Evolutionary conservation across 1,284 basidiomycete species (phyloP).

Genomic region (Cryptococcus wingfieldii): DNA sequence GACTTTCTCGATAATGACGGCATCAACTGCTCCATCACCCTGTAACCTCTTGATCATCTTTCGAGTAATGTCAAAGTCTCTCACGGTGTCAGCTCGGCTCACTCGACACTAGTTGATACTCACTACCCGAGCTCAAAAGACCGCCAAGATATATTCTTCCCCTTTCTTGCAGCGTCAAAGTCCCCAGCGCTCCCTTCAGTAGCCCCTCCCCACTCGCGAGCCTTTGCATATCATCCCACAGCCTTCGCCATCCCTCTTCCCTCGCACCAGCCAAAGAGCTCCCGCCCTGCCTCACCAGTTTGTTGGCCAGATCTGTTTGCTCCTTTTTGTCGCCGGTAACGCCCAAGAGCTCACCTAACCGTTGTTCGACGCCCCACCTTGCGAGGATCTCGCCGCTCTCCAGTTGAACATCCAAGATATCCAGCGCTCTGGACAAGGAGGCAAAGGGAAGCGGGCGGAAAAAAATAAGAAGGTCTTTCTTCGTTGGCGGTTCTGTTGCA

Average conservation of each 20-base stretch:
- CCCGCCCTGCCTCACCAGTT: conserved; percentile 65
- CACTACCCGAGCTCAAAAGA: conserved; percentile 75
- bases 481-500: conserved; percentile 54
- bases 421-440: conserved; percentile 73
- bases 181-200: conserved; percentile 70
- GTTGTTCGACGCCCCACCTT: conserved; percentile 75
- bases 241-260: conserved; percentile 72
- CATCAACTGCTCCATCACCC: conserved; percentile 55
- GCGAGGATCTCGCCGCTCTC: conserved; percentile 85
- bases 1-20: conserved; percentile 63
- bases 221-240: conserved; percentile 84
- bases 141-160: conserved; percentile 76
- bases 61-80: conserved; percentile 76
- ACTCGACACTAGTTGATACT: conserved; percentile 43
- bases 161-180: conserved; percentile 66
- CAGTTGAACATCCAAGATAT: conserved; percentile 87
- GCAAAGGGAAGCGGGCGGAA: conserved; percentile 69
- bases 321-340: conserved; percentile 62
- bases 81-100: conserved; percentile 6
- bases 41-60: conserved; percentile 59
- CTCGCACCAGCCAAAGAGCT: conserved; percentile 41
- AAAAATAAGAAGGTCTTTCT: conserved; percentile 74
- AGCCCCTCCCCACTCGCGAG: conserved; percentile 62
- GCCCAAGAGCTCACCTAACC: conserved; percentile 77
- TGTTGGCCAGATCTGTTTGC: conserved; percentile 79